Evolutionary conservation across 768 basidiomycete genomes (phyloP).

Genomic region (Tylopilus rubrobrunneus): DNA sequence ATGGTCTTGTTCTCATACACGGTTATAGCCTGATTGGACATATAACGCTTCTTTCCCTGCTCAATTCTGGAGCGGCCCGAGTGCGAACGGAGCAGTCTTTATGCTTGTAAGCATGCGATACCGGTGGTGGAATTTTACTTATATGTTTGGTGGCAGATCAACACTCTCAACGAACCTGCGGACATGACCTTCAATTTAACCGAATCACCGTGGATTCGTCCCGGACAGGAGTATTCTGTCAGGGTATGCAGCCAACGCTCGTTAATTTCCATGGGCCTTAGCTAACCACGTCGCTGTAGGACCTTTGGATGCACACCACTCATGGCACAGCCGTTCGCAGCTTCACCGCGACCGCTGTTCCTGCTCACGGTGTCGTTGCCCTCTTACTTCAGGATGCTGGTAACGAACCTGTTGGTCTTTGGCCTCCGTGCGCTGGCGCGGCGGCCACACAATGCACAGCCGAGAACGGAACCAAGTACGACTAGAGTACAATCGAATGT

Average conservation of each 20-base stretch:
- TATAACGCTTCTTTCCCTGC: constrained; percentile 47
- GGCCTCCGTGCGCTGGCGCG: constrained; percentile 48
- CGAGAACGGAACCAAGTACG: constrained; percentile 49
- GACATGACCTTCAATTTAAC: constrained; percentile 60
- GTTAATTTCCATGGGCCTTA: not conserved
- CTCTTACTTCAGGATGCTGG: constrained; percentile 63
- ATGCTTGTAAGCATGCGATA: constrained; percentile 53
- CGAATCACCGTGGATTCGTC: constrained; percentile 68
- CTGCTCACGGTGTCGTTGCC: constrained; percentile 63
- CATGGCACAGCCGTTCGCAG: constrained; percentile 63
- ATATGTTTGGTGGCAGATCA: constrained; percentile 39
- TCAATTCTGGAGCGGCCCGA: constrained; percentile 65
- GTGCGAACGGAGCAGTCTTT: constrained; percentile 57
- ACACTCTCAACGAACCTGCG: constrained; percentile 48
- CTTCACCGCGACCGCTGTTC: constrained; percentile 45
- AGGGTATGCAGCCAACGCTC: constrained; percentile 38
- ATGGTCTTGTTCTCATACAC: not conserved
- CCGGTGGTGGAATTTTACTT: too few relatives aligned
- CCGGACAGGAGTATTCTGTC: constrained; percentile 58
- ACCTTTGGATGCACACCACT: constrained; percentile 67
- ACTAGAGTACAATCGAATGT: not conserved
- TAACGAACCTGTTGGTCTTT: constrained; percentile 56
- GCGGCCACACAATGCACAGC: constrained; percentile 51
- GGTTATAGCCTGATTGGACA: constrained; percentile 32
- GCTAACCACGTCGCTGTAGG: constrained; percentile 35